Base-by-base conservation (phyloP, 495 filamentous ascomycete species). In the Aspergillus taichungensis region DNA sequence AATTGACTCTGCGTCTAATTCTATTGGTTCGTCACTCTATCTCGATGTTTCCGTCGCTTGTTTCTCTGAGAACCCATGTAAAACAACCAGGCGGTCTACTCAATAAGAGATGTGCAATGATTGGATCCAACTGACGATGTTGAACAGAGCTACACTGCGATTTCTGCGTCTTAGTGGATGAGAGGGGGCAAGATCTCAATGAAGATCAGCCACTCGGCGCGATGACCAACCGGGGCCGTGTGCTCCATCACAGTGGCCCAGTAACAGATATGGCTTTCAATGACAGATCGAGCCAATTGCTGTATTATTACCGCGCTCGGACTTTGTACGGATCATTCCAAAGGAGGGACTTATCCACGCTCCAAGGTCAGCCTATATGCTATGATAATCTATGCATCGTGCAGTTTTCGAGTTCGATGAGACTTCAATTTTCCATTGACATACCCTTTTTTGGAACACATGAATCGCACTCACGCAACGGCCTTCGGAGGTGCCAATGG, bases 381-480 rank as follows among this genome's bases (percentile, higher is more conserved):
- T 53, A 53, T 31, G 42, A 49, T 6, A 72, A 72, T 40, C 45
- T 48, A 12, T 63, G 55, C 32, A 50, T 32, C 12, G 64, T 68
- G 6, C 40, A 34, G 40, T 64, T 62, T 28, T 57, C 59, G 3
- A 37, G 50, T 11, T 45, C 38, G 2, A 46, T 63, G 13, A 53
- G 45, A 8, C 61, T 72, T 14, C 50, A 50, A 10, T 73, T 71
- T 43, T 61, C 64, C 3, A 69, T 73, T 18, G 66, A 42, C 3
- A 60, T 71, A 13, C 69, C 69, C 0, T 73, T 73, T 45, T 71
- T 59, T 49, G 58, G 50, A 27, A 65, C 61, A 8, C 69, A 72
- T 45, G 39, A 60, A 3, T 46, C 50, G 12, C 18, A 35, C 3
- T 13, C 42, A 24, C 34, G 30, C 8, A 35, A 52, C 30, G 50